A percentile compares a stretch with the other conserved stretches of the same genome.
These are phyloP conservation scores for Apiotrichum gamsii DNA, from an alignment of 1,284 basidiomycete genomes.

Conservation along the genomic window DNA sequence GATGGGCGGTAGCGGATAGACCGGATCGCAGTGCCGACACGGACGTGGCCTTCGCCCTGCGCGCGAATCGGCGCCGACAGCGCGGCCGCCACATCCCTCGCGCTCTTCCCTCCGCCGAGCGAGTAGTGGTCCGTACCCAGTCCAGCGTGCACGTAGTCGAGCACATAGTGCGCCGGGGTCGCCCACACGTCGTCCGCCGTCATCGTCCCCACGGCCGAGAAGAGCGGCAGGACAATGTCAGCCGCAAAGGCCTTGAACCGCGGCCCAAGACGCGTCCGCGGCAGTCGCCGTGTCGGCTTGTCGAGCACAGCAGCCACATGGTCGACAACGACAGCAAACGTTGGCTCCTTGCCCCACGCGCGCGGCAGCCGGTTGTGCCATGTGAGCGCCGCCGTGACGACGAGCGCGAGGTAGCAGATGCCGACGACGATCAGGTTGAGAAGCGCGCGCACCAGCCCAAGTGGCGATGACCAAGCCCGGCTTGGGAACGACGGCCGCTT, in stretches of 20 bases:
- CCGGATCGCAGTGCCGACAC: constrained; percentile 20
- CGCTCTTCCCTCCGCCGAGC: constrained; percentile 17
- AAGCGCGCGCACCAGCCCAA: constrained; percentile 39
- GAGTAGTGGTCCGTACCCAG: constrained; percentile 40
- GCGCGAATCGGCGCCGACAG: constrained; percentile 18
- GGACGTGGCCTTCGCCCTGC: constrained; percentile 24
- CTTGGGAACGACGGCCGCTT: constrained; percentile 48
- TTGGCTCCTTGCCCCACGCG: constrained; percentile 16
- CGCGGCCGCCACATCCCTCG: constrained; percentile 27
- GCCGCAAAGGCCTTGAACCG: constrained; percentile 55
- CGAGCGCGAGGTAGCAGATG: constrained; percentile 55
- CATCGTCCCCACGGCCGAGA: constrained; percentile 65
- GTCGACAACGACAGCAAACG: constrained; percentile 30
- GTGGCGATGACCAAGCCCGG: constrained; percentile 22
- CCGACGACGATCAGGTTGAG: constrained; percentile 48
- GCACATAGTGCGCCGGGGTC: constrained; percentile 24
- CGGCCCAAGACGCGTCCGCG: constrained; percentile 21
- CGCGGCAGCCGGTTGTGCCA: constrained; percentile 39
- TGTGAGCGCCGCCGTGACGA: constrained; percentile 53
- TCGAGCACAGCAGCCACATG: constrained; percentile 11
- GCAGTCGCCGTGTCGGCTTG: constrained; percentile 5
- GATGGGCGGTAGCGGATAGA: constrained; percentile 13
- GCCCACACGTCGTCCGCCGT: constrained; percentile 29
- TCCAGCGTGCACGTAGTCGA: constrained; percentile 40
- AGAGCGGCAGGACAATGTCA: constrained; percentile 57